These are phyloP conservation scores for Coemansia sp. DNA, from an alignment of 192 early-diverging fungal species.

Conservation along the genomic window DNA sequence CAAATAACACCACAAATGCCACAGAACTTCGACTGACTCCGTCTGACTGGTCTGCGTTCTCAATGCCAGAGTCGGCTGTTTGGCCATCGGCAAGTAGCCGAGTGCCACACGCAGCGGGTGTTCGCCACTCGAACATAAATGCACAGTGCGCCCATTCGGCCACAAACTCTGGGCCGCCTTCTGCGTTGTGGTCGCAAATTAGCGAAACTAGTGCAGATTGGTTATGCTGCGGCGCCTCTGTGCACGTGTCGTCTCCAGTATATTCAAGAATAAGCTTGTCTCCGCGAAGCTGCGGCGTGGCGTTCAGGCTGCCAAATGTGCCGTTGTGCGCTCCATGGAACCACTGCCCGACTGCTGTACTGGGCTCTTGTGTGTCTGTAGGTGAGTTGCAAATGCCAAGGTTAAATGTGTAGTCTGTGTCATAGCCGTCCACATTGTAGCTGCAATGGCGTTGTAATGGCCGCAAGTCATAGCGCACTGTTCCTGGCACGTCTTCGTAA, in stretches of 20 bases:
- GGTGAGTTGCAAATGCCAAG: conserved; percentile 42
- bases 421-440: conserved; percentile 28
- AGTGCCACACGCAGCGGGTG: conserved; percentile 40
- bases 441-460: conserved; percentile 14
- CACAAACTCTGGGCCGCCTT: conserved; percentile 43
- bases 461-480: conserved; percentile 38
- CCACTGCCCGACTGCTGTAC: conserved; percentile 19
- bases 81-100: background rate
- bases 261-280: conserved; percentile 48
- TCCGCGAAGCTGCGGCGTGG: conserved; percentile 28
- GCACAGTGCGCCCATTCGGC: conserved; percentile 45
- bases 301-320: conserved; percentile 24
- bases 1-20: conserved; percentile 41
- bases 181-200: conserved; percentile 36
- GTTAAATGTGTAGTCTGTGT: conserved; percentile 38
- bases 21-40: conserved; percentile 26
- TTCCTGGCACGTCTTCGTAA: conserved; percentile 3
- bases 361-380: background rate
- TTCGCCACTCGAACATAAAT: conserved; percentile 59
- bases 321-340: conserved; percentile 14
- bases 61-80: background rate
- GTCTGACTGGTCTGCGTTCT: background rate
- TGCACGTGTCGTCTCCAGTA: conserved; percentile 39
- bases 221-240: conserved; percentile 17
- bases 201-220: conserved; percentile 44